Percentiles rank a stretch among this genome's conserved stretches.
These are phyloP conservation scores for Malus domestica DNA, from an alignment of 306 rosid genomes.

Conservation along the genomic window DNA sequence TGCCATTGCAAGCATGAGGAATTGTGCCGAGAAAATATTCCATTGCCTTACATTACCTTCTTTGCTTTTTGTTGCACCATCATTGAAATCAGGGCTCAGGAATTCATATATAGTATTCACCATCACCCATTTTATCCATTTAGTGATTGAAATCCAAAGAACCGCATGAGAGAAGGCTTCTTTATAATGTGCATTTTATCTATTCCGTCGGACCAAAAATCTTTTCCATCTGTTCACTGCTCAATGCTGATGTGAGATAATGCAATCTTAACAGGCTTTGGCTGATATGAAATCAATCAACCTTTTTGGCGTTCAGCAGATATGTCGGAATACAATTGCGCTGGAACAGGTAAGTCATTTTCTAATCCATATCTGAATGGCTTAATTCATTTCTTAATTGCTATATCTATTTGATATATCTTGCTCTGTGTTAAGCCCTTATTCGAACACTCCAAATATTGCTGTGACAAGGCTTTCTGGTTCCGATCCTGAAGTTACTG, in stretches of 20 bases:
- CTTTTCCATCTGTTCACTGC: conserved; percentile 14
- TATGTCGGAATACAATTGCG: conserved; percentile 92
- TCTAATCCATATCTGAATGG: neutral
- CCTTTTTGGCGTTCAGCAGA: conserved; percentile 99
- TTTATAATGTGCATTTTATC: neutral
- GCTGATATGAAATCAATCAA: conserved; percentile 83
- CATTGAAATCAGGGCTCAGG: neutral
- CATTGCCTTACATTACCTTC: neutral
- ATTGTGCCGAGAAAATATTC: neutral
- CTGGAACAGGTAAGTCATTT: conserved; percentile 76
- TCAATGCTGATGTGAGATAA: conserved; percentile 14
- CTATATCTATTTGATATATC: too few species aligned
- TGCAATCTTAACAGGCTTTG: conserved; percentile 57
- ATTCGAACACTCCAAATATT: neutral
- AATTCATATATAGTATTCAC: neutral
- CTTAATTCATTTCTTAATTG: too few species aligned
- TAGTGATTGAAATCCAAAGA: neutral
- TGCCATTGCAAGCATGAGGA: neutral
- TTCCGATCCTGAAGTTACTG: neutral
- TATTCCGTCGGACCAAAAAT: neutral
- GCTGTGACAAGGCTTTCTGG: conserved; percentile 1
- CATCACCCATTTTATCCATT: neutral
- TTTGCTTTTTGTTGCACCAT: neutral
- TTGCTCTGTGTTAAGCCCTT: neutral
- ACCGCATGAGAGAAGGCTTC: neutral